Evolutionary conservation across 2,329 filamentous ascomycete genomes (phyloP), one percentile per base, ranked within the genome.

Genomic region (Ceratocystis alfenasii): DNA sequence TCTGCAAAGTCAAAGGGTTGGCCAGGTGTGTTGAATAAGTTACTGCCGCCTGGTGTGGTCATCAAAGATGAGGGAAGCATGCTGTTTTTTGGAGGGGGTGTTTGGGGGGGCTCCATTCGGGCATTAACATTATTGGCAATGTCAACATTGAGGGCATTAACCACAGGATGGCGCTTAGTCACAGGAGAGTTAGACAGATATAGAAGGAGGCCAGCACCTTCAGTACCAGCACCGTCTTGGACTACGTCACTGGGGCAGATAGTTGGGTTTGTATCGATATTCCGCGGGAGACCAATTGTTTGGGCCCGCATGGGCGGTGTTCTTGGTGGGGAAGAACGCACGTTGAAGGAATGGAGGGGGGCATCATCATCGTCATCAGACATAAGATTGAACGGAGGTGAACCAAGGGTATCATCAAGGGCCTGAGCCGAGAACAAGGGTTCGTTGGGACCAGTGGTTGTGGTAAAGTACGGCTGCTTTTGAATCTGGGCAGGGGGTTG

Each of bases 111-210:
- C 53, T 87, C 83, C 81, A 86, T 86, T 67, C 81, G 79, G 59
- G 61, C 25, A 8, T 78, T 77, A 65, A 80, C 78, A 57, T 76
- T 75, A 12, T 77, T 82, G 62, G 87, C 85, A 60, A 89, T 90
- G 36, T 46, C 41, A 59, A 67, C 62, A 25, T 60, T 61, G n/a
- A 67, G 30, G 28, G 63, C 25, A 15, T 33, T 36, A 12, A 48
- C 64, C 5, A 57, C 60, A 6, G 66, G 63, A 28, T 60, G 63
- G 30, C 63, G 63, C n/a, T 67, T 67, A 0, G 91, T 90, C 0
- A 91, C 95, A 0, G 94, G 94, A 5, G 93, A 97, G 63, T 90
- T 90, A 62, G 92, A 92, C 17, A 97, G 83, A 74, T 93, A 96
- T 48, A 93, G 79, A 28, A 94, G 78, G 46, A 93, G 77, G 74